These are phyloP conservation scores for Meira nashicola DNA, from an alignment of 1,284 basidiomycete species.

Conservation along the genomic window DNA sequence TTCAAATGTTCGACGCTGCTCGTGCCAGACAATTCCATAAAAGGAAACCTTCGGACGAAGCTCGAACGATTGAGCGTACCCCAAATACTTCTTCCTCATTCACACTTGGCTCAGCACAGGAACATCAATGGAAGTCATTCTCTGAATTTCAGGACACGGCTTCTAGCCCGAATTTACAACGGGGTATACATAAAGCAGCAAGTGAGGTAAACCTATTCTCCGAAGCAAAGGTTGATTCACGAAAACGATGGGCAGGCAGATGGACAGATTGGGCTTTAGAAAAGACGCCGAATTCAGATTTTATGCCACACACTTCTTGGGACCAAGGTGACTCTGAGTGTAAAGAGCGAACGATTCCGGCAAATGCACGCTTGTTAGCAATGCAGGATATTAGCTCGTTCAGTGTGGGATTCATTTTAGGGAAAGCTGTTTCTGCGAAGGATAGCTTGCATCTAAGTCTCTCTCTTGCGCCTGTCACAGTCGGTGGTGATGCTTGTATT, in stretches of 20 bases:
- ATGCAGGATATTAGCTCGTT: conserved; percentile 25
- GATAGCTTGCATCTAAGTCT: conserved; percentile 26
- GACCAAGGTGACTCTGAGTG: conserved; percentile 3
- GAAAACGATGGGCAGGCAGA: conserved; percentile 32
- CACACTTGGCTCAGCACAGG: no score
- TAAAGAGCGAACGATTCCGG: conserved; percentile 11
- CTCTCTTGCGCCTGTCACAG: conserved; percentile 5
- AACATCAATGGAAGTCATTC: neutral
- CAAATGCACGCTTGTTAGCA: conserved; percentile 22
- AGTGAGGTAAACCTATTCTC: neutral
- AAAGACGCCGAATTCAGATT: conserved; percentile 28
- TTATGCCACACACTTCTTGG: conserved; percentile 37
- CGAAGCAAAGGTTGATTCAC: neutral
- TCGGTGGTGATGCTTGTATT: conserved; percentile 17
- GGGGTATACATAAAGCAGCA: neutral
- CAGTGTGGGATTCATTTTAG: conserved; percentile 26
- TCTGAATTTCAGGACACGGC: neutral
- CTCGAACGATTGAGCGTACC: neutral
- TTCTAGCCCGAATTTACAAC: neutral
- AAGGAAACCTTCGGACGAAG: neutral
- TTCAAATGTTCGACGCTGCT: conserved; percentile 34
- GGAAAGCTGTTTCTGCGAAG: conserved; percentile 22
- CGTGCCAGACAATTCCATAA: neutral
- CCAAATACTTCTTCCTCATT: neutral
- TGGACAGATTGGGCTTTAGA: conserved; percentile 46